These are phyloP conservation scores for Penicillium sp. DNA, from an alignment of 2,329 filamentous ascomycete species.

Conservation along the genomic window DNA sequence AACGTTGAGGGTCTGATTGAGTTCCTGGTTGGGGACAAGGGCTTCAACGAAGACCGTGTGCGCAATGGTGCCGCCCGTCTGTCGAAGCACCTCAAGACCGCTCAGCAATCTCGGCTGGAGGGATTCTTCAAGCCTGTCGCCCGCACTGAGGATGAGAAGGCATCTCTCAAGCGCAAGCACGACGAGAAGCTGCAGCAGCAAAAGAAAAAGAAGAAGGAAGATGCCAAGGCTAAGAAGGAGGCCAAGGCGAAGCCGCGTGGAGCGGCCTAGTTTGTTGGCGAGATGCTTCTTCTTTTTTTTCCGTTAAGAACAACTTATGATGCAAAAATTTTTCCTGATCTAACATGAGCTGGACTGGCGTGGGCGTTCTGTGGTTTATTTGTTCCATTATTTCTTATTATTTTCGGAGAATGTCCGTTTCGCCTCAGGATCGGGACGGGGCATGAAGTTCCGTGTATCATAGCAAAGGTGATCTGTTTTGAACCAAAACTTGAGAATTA, in stretches of 20 bases:
- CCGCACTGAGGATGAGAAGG: constrained; percentile 83
- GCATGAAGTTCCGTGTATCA: constrained; percentile 14
- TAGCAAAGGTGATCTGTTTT: constrained; percentile 2
- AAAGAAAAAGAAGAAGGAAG: constrained; percentile 92
- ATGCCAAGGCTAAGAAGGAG: constrained; percentile 93
- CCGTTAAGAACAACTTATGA: background rate
- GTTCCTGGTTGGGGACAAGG: constrained; percentile 90
- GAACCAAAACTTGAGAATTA: background rate
- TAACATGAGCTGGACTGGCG: constrained; percentile 12
- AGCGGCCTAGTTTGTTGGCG: constrained; percentile 38
- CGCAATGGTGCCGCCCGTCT: constrained; percentile 72
- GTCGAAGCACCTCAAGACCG: constrained; percentile 85
- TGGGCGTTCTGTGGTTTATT: constrained; percentile 12
- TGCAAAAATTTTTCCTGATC: constrained; percentile 6
- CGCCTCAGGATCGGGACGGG: background rate
- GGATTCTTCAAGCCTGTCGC: constrained; percentile 95
- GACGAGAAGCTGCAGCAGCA: constrained; percentile 88
- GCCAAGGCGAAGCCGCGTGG: constrained; percentile 82
- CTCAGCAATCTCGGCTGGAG: constrained; percentile 86
- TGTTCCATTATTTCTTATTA: constrained; percentile 2
- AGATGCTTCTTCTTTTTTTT: background rate
- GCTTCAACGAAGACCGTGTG: constrained; percentile 93
- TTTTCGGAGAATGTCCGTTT: background rate
- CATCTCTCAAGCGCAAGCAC: constrained; percentile 83
- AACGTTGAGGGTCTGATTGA: constrained; percentile 86